phyloP scores from a whole-genome alignment of 1,284 basidiomycete genomes.

The Ganoderma meredithae region DNA sequence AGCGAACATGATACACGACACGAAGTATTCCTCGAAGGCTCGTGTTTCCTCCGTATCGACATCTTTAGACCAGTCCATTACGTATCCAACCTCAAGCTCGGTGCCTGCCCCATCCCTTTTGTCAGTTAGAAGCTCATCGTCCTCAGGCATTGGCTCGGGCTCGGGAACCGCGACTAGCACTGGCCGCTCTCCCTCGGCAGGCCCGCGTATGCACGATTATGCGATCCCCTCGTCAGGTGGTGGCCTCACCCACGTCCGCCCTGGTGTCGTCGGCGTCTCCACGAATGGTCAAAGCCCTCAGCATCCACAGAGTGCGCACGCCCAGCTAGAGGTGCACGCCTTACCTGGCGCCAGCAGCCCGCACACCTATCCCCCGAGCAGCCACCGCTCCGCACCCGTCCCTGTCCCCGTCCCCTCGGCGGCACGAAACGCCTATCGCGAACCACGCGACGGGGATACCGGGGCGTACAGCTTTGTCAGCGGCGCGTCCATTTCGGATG shows the following conservation, averaged over 20 bases:
- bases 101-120: constrained; percentile 44
- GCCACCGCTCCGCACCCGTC: constrained; percentile 32
- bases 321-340: constrained; percentile 19
- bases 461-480: constrained; percentile 36
- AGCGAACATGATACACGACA: constrained; percentile 29
- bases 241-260: constrained; percentile 61
- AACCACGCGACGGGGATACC: constrained; percentile 26
- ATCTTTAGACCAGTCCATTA: constrained; percentile 34
- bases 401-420: constrained; percentile 36
- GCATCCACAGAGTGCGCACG: constrained; percentile 20
- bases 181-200: constrained; percentile 49
- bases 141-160: constrained; percentile 6
- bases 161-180: constrained; percentile 24
- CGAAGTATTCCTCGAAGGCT: constrained; percentile 22
- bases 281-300: constrained; percentile 28
- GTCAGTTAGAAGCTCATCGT: constrained; percentile 21
- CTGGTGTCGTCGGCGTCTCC: constrained; percentile 62
- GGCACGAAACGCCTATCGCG: constrained; percentile 32
- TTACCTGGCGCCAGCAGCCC: constrained; percentile 17
- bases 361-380: constrained; percentile 23
- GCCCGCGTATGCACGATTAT: constrained; percentile 73
- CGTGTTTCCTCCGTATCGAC: constrained; percentile 31
- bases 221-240: constrained; percentile 50
- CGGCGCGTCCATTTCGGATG: constrained; percentile 35
- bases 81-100: constrained; percentile 49